Evolutionary conservation across 1,139 yeast genomes (phyloP).

Genomic region (Candida sanyaensis): DNA sequence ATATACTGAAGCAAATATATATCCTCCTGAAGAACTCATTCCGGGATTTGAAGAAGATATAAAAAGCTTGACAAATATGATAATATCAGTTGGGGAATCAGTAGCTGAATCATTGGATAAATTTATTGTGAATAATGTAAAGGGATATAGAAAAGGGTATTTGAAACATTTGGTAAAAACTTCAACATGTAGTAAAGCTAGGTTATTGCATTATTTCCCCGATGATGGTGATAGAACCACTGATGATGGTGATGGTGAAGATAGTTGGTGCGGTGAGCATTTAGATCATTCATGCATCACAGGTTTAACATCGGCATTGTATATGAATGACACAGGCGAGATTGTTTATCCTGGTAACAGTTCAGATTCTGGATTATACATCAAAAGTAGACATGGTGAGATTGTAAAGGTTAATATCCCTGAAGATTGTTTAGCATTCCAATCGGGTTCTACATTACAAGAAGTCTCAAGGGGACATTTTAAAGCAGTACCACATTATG

Average conservation of each 20-base stretch:
- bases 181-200: slow-evolving; percentile 61
- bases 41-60: slow-evolving; percentile 35
- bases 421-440: slow-evolving; percentile 58
- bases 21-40: slow-evolving; percentile 43
- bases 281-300: slow-evolving; percentile 65
- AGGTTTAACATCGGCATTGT: slow-evolving; percentile 60
- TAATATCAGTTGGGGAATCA: slow-evolving; percentile 49
- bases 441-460: slow-evolving; percentile 64
- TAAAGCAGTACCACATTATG: slow-evolving; percentile 65
- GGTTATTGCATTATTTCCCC: slow-evolving; percentile 58
- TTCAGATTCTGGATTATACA: slow-evolving; percentile 51
- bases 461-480: slow-evolving; percentile 51
- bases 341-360: slow-evolving; percentile 42
- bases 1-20: slow-evolving; percentile 53
- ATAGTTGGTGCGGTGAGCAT: slow-evolving; percentile 69
- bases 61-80: slow-evolving; percentile 43
- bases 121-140: slow-evolving; percentile 31
- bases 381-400: slow-evolving; percentile 47
- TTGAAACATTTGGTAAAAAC: slow-evolving; percentile 47
- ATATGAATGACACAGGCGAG: slow-evolving; percentile 39
- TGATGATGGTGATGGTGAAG: slow-evolving; percentile 14
- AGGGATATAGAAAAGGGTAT: slow-evolving; percentile 35
- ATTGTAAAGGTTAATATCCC: slow-evolving; percentile 58
- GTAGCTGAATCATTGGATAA: slow-evolving; percentile 59
- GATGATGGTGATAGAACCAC: slow-evolving; percentile 7